phyloP scores from a whole-genome alignment of 176 grass and related monocot species.

The Oryza brachyantha region DNA sequence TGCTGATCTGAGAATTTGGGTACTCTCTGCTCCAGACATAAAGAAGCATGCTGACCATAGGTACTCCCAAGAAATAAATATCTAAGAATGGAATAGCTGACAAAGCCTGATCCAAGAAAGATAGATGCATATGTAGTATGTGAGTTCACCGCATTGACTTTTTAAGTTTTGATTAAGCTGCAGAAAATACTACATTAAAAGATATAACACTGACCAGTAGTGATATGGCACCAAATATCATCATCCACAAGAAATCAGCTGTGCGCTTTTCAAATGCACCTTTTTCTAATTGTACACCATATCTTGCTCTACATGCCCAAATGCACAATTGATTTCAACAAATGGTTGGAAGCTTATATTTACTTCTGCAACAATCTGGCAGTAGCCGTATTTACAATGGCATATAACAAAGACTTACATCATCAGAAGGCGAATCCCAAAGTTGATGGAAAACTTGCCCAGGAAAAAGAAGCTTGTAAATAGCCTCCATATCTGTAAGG shows the following conservation, averaged over 20 bases:
- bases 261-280: conserved; percentile 75
- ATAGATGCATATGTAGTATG: background rate
- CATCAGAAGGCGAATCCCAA: conserved; percentile 90
- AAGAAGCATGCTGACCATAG: conserved; percentile 85
- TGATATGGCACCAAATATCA: conserved; percentile 80
- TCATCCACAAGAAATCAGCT: conserved; percentile 95
- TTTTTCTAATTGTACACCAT: conserved; percentile 87
- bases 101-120: conserved; percentile 47
- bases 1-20: conserved; percentile 85
- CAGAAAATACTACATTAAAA: background rate
- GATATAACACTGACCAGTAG: conserved; percentile 53
- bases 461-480: conserved; percentile 80
- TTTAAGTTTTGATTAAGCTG: background rate
- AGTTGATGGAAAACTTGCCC: conserved; percentile 80
- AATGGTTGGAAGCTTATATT: background rate
- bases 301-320: conserved; percentile 72
- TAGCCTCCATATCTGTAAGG: conserved; percentile 76
- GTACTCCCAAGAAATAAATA: conserved; percentile 39
- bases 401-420: conserved; percentile 53
- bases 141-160: background rate
- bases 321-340: conserved; percentile 20
- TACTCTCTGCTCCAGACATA: conserved; percentile 98
- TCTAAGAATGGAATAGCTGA: conserved; percentile 51
- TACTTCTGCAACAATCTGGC: background rate
- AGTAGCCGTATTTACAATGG: background rate